phyloP scores from a whole-genome alignment of 129 eudicot species.

The Centaurea solstitialis region DNA sequence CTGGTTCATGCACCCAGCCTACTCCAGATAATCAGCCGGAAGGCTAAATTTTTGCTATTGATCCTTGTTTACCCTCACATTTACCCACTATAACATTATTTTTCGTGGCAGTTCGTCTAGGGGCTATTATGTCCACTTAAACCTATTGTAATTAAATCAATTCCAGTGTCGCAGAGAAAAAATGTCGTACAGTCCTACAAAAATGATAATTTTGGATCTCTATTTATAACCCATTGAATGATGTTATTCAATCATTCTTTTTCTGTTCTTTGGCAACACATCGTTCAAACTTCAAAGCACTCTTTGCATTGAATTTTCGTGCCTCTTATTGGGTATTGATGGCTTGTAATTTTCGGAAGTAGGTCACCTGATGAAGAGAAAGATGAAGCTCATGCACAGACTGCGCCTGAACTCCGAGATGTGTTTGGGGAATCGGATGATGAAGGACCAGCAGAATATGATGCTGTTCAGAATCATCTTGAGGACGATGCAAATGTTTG shows the following conservation, averaged over 20 bases:
- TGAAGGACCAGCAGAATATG: conserved; percentile 76
- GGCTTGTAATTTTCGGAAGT: conserved; percentile 20
- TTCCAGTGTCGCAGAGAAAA: conserved; percentile 4
- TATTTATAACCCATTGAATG: neutral
- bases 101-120: neutral
- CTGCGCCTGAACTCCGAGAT: conserved; percentile 92
- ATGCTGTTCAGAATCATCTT: conserved; percentile 58
- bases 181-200: neutral
- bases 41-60: neutral
- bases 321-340: conserved; percentile 5
- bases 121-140: neutral
- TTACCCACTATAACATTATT: neutral
- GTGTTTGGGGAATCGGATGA: conserved; percentile 99
- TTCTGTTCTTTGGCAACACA: neutral
- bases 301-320: neutral
- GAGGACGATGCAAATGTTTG: conserved; percentile 76
- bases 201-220: neutral
- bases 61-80: neutral
- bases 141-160: neutral
- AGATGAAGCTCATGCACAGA: conserved; percentile 64
- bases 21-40: neutral
- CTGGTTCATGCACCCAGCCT: neutral
- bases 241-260: neutral
- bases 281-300: neutral
- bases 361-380: conserved; percentile 80